Evolutionary conservation across 2,329 filamentous ascomycete genomes (phyloP), one percentile per base, ranked within the genome.

Genomic region (Falciphora oryzae): DNA sequence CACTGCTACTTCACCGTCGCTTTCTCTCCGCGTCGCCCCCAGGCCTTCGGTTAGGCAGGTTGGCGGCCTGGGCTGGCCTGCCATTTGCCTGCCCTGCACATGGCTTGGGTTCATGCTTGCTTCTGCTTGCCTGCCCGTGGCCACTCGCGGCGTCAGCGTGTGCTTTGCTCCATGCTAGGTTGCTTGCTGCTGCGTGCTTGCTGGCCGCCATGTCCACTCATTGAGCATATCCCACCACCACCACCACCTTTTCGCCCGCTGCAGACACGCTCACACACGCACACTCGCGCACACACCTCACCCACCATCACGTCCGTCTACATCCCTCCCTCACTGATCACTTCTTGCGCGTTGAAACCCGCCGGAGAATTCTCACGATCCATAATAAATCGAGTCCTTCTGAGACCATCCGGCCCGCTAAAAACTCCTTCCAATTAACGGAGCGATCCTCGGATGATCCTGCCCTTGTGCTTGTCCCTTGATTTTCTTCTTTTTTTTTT

Each of bases 341-440:
- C 18, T 53, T 59, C 28, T 62, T 61, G 56, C 61, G 62, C 61
- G 63, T 67, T 66, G 67, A 70, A 70, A 68, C 68, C 66, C 61
- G 62, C 65, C 70, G 69, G 70, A 67, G 68, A 71, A 70, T 69
- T 71, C 66, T 64, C 63, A 61, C 64, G 65, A 66, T 67, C 57
- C 62, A 67, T 56, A 66, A 66, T 63, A 67, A 67, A 67, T 66
- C 35, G 63, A 28, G 31, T 61, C 44, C 44, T 62, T 28, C 53
- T 66, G 66, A 66, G 65, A 66, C 67, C 65, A 66, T 28, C 56
- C 56, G 62, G 56, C 53, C 62, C 62, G 62, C 62, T 63, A 50
- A 63, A 63, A 63, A 57, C 53, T 63, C 62, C 62, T 63, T 63
- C 53, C 53, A 63, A 63, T 63, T 59, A 63, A 57, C 56, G 53